Evolutionary conservation across 1,284 basidiomycete species (phyloP).

Genomic region (Trichosporon faecale): DNA sequence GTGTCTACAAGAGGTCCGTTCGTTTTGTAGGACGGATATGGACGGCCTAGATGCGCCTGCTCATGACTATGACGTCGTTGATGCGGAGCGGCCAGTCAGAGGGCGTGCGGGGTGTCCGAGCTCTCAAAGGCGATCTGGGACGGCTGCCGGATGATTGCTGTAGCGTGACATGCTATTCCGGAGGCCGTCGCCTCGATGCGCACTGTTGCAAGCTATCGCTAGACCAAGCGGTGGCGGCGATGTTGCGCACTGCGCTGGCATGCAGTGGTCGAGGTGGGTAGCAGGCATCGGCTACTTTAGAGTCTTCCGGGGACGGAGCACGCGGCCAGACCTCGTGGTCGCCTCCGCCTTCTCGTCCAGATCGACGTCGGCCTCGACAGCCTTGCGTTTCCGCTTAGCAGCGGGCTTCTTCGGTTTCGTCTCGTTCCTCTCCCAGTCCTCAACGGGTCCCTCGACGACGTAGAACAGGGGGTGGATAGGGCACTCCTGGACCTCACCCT

Average conservation of each 20-base stretch:
- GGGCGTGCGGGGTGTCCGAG: too few species aligned
- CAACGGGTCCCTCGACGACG: conserved; percentile 11
- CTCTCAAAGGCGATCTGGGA: too few species aligned
- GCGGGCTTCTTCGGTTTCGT: neutral
- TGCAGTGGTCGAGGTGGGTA: neutral
- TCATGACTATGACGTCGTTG: neutral
- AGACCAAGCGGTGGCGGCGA: too few species aligned
- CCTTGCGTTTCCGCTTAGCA: neutral
- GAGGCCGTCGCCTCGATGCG: too few species aligned
- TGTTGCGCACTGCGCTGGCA: too few species aligned
- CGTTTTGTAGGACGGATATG: too few species aligned
- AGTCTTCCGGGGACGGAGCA: neutral
- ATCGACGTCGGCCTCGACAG: neutral
- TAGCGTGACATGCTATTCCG: too few species aligned
- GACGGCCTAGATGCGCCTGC: neutral
- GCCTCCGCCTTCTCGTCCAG: neutral
- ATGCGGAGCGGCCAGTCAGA: too few species aligned
- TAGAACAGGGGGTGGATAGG: neutral
- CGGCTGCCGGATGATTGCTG: too few species aligned
- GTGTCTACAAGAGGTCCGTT: neutral
- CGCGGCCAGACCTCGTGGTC: neutral
- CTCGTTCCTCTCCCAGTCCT: conserved; percentile 16
- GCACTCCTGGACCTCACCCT: neutral
- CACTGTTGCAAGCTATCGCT: too few species aligned
- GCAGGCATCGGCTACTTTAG: neutral